phyloP scores from a whole-genome alignment of 768 basidiomycete genomes.

The Collybiopsis luxurians region DNA sequence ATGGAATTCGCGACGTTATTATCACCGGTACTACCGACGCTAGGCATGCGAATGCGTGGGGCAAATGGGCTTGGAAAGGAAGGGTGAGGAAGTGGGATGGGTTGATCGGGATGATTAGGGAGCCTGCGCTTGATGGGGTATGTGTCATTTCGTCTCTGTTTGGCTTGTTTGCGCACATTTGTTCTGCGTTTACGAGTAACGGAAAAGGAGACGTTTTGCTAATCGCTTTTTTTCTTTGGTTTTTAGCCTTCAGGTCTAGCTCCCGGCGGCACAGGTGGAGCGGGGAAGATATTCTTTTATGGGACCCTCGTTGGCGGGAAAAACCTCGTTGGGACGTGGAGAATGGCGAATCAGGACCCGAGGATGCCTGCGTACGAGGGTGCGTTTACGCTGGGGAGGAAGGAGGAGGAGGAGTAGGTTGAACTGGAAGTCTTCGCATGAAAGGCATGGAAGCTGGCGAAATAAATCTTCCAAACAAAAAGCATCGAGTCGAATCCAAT shows the following conservation, averaged over 20 bases:
- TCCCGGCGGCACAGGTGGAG: not conserved
- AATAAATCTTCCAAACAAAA: not conserved
- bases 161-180: not conserved
- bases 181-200: no score
- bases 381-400: slow-evolving; percentile 58
- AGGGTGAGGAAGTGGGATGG: slow-evolving; percentile 37
- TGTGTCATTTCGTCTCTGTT: slow-evolving; percentile 19
- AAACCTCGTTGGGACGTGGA: slow-evolving; percentile 75
- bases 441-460: not conserved
- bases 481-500: no score
- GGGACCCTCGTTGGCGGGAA: slow-evolving; percentile 67
- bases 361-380: slow-evolving; percentile 56
- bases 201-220: no score
- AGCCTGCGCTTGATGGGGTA: not conserved
- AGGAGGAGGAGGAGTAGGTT: slow-evolving; percentile 32
- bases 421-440: not conserved
- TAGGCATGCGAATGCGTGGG: slow-evolving; percentile 33
- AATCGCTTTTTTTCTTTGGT: not conserved
- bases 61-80: slow-evolving; percentile 31
- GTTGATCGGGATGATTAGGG: slow-evolving; percentile 17
- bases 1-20: slow-evolving; percentile 44
- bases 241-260: not conserved
- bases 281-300: slow-evolving; percentile 54
- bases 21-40: slow-evolving; percentile 47
- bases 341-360: slow-evolving; percentile 43